Percentiles rank a stretch among this genome's conserved stretches.
phyloP scores from a whole-genome alignment of 108 stramenopile genomes.

The Epithemia pelagica region DNA sequence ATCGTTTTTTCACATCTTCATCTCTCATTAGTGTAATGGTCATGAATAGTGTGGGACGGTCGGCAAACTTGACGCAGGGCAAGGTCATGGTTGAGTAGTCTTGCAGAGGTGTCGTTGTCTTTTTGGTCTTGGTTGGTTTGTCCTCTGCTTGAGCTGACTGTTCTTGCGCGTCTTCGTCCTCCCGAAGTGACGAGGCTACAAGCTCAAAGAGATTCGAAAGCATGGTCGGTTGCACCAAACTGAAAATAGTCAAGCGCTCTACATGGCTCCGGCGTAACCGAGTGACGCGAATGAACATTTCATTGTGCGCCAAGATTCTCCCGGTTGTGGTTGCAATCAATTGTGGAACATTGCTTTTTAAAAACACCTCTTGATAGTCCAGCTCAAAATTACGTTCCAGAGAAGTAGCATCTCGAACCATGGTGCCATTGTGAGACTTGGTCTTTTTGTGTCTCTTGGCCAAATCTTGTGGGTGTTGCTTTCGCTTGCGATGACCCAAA shows the following conservation, averaged over 20 bases:
- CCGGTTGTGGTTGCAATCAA: constrained; percentile 73
- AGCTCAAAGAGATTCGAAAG: constrained; percentile 75
- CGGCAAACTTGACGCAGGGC: constrained; percentile 34
- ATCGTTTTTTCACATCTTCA: constrained; percentile 58
- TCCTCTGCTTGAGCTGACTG: neutral
- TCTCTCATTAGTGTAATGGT: constrained; percentile 63
- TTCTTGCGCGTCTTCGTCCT: constrained; percentile 5
- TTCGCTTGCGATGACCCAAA: constrained; percentile 52
- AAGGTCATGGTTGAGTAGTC: constrained; percentile 35
- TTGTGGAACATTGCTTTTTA: constrained; percentile 72
- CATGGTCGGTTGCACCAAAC: constrained; percentile 61
- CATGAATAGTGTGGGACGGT: constrained; percentile 7
- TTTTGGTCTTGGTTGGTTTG: constrained; percentile 21
- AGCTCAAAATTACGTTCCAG: constrained; percentile 32
- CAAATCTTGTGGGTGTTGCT: constrained; percentile 22
- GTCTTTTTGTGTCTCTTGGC: constrained; percentile 28
- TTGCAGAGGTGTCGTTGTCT: neutral
- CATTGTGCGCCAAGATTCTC: constrained; percentile 70
- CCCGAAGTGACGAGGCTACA: constrained; percentile 49
- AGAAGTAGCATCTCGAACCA: constrained; percentile 18
- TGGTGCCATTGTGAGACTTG: constrained; percentile 10
- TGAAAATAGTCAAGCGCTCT: constrained; percentile 64
- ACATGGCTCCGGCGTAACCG: constrained; percentile 47
- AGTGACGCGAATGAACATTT: constrained; percentile 59
- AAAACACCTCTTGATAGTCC: constrained; percentile 73